Evolutionary conservation across 305 asterid genomes (phyloP), one percentile per base, ranked within the genome.

Genomic region (Fraxinus dipetala): DNA sequence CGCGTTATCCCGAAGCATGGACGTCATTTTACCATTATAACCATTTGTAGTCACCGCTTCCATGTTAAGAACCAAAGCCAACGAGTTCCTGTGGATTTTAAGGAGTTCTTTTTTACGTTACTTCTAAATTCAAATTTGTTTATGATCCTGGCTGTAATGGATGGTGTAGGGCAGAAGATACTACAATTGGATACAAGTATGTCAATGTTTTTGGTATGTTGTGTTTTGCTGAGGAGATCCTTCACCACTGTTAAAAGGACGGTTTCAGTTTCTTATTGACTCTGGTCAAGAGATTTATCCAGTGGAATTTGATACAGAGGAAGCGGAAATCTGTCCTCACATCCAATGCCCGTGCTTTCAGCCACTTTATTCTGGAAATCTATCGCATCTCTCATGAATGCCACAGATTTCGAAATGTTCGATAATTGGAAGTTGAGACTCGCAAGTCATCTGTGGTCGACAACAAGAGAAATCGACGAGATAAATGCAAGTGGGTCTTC

Each of bases 151-250:
- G 89, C 85, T 14, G 92, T 22, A 18, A 92, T 86, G 34, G 92
- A 91, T 9, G 94, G 97, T 0, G 89, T 86, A 72, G 97, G 97
- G 80, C 92, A 86, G 87, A 90, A 91, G 31, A 89, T 80, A 86
- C 92, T 88, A 87, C 94, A 88, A 83, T 90, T 90, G 67, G 92
- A 87, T 8, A 92, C 86, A 13, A 91, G 87, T 43, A 90, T 89
- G 73, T 85, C 91, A 1, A 91, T 87, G 65, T 83, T 73, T 67
- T 86, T 83, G 4, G 94, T 89, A 61, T 40, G 9, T 35, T 75
- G 82, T 90, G 87, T 78, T 90, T 89, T 89, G 82, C 34, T 65
- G 14, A 89, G 83, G 74, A 91, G 87, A 16, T 89, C 86, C 76
- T 90, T 67, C 0, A 91, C 89, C 0, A 79, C 86, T 0, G 91